Conservation (phyloP, 768 basidiomycete species). For the Boletus eberwhitei region DNA sequence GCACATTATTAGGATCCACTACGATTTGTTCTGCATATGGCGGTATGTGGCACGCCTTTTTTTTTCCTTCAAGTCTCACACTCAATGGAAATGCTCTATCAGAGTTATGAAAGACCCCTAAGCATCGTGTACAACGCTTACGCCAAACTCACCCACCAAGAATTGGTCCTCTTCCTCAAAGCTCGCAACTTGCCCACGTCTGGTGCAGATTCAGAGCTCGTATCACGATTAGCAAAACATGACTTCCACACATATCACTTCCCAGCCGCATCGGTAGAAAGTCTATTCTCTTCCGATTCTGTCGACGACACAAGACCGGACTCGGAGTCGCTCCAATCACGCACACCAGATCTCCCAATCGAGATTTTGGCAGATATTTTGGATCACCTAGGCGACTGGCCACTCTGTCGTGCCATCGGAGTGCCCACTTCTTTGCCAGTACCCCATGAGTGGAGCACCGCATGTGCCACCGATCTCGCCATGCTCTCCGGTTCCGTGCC, state of each 20-base stretch:
- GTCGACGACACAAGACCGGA: slow-evolving; percentile 20
- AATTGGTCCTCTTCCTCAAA: slow-evolving; percentile 73
- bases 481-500: slow-evolving; percentile 65
- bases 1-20: slow-evolving; percentile 3
- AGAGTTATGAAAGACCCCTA: slow-evolving; percentile 29
- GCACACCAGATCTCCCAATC: slow-evolving; percentile 61
- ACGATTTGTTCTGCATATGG: slow-evolving; percentile 29
- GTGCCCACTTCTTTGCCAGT: slow-evolving; percentile 65
- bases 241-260: slow-evolving; percentile 75
- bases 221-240: slow-evolving; percentile 67
- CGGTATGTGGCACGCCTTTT: slow-evolving; percentile 33
- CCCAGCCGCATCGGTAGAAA: slow-evolving; percentile 30
- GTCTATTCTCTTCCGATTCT: slow-evolving; percentile 24
- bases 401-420: slow-evolving; percentile 73
- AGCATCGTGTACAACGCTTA: slow-evolving; percentile 66
- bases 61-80: slow-evolving; percentile 7
- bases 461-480: slow-evolving; percentile 65
- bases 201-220: slow-evolving; percentile 63
- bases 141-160: slow-evolving; percentile 58
- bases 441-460: slow-evolving; percentile 70
- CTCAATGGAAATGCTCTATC: slow-evolving; percentile 11
- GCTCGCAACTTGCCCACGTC: slow-evolving; percentile 64
- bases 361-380: slow-evolving; percentile 76
- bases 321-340: slow-evolving; percentile 31
- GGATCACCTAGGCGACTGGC: slow-evolving; percentile 81